These are phyloP conservation scores for Paralagenidium karlingii DNA, from an alignment of 352 stramenopile genomes.

Conservation along the genomic window DNA sequence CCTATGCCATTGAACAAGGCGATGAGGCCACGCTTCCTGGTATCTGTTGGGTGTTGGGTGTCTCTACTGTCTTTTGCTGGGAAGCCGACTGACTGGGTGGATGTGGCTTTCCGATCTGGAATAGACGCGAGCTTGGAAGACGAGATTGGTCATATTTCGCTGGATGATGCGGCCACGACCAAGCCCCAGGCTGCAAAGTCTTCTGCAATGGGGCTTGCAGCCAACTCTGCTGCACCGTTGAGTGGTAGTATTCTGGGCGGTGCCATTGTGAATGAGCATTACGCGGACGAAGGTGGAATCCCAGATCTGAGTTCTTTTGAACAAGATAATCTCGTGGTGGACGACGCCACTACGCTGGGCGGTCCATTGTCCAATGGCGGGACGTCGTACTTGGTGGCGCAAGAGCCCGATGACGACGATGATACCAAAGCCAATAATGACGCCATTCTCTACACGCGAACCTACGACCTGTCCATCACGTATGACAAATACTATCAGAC, in stretches of 20 bases:
- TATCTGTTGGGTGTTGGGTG: background rate
- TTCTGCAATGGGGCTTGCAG: too few relatives aligned
- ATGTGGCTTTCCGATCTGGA: too few relatives aligned
- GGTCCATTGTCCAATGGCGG: too few relatives aligned
- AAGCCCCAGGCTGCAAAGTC: too few relatives aligned
- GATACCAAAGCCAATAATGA: conserved; percentile 89
- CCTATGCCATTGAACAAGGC: conserved; percentile 50
- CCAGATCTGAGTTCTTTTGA: conserved; percentile 59
- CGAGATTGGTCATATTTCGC: conserved; percentile 46
- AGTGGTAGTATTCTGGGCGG: too few relatives aligned
- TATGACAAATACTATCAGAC: conserved; percentile 99
- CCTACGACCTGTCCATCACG: conserved; percentile 97
- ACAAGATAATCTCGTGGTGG: conserved; percentile 51
- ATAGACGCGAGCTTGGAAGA: too few relatives aligned
- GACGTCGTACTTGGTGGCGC: conserved; percentile 43
- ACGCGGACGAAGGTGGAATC: conserved; percentile 6
- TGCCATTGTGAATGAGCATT: conserved; percentile 69
- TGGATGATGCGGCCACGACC: too few relatives aligned
- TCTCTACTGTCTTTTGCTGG: too few relatives aligned
- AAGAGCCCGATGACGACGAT: conserved; percentile 44
- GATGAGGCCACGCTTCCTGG: background rate
- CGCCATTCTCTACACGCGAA: conserved; percentile 89
- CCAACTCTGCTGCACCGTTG: too few relatives aligned
- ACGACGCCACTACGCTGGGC: conserved; percentile 42
- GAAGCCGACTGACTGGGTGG: too few relatives aligned